phyloP scores from a whole-genome alignment of 2,329 filamentous ascomycete genomes.

The Calonectria honghensis region DNA sequence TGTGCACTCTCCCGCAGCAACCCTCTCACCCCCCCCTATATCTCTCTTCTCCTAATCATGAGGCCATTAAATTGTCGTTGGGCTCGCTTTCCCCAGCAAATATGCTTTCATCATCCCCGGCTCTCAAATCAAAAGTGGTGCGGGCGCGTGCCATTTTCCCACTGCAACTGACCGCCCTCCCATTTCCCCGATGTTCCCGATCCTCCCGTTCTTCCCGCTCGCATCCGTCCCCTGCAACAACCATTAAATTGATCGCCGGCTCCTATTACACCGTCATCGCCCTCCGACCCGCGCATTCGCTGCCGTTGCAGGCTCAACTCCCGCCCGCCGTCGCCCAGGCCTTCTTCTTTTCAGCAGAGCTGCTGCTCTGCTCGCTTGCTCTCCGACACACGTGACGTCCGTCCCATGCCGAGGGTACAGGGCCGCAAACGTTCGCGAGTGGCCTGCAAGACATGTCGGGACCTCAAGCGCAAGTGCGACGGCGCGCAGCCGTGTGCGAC shows the following conservation, averaged over 20 bases:
- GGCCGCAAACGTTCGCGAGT: constrained; percentile 63
- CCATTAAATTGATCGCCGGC: constrained; percentile 12
- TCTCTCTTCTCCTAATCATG: background rate
- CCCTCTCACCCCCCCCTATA: background rate
- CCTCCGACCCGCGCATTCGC: background rate
- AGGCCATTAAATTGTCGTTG: background rate
- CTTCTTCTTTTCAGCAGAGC: background rate
- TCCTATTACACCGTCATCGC: constrained; percentile 19
- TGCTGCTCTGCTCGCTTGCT: background rate
- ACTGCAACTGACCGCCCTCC: background rate
- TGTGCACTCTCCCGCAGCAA: background rate
- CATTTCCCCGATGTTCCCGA: background rate
- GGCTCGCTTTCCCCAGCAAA: background rate
- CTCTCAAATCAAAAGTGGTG: background rate
- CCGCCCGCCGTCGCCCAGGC: background rate
- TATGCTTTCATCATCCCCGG: constrained; percentile 1
- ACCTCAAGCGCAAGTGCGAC: constrained; percentile 75
- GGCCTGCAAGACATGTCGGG: constrained; percentile 71
- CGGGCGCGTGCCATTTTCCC: background rate
- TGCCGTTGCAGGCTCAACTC: background rate
- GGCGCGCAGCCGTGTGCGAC: constrained; percentile 71
- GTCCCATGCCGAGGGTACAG: constrained; percentile 44
- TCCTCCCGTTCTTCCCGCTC: constrained; percentile 16
- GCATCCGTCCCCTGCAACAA: constrained; percentile 9
- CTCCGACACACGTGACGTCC: background rate